Evolutionary conservation across 2,329 filamentous ascomycete genomes (phyloP).

Genomic region (Aureobasidium sp.): DNA sequence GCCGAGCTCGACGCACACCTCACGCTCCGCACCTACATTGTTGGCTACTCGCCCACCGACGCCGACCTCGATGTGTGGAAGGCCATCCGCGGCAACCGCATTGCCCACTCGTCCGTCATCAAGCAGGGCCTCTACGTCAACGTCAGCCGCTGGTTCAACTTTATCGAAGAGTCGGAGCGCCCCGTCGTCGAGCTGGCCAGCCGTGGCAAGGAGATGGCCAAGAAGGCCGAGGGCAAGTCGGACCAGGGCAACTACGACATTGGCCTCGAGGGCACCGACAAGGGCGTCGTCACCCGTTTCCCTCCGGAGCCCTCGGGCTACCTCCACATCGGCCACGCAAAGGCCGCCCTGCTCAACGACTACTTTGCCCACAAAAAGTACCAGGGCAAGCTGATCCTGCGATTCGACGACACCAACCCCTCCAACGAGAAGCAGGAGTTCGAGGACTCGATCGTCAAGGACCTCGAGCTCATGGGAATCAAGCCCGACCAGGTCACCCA

Average conservation of each 20-base stretch:
- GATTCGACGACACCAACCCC: conserved; percentile 96
- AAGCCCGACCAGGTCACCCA: conserved; percentile 79
- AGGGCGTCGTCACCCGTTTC: conserved; percentile 87
- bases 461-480: conserved; percentile 84
- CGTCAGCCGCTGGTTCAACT: conserved; percentile 77
- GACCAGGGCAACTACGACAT: conserved; percentile 87
- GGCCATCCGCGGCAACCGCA: conserved; percentile 72
- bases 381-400: conserved; percentile 79
- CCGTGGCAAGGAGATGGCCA: conserved; percentile 49
- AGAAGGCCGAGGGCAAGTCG: conserved; percentile 70
- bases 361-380: conserved; percentile 95
- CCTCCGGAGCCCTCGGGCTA: conserved; percentile 93
- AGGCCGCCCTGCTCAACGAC: conserved; percentile 86
- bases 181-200: conserved; percentile 52
- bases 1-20: conserved; percentile 78
- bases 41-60: conserved; percentile 68
- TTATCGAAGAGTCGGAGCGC: conserved; percentile 67
- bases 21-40: conserved; percentile 74
- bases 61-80: conserved; percentile 77
- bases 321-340: conserved; percentile 91
- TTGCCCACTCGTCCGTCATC: conserved; percentile 64
- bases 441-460: conserved; percentile 86
- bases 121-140: conserved; percentile 70
- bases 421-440: conserved; percentile 96
- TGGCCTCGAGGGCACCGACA: conserved; percentile 71